Conservation (phyloP, 2,329 filamentous ascomycete genomes). For the Fusarium coicis region DNA sequence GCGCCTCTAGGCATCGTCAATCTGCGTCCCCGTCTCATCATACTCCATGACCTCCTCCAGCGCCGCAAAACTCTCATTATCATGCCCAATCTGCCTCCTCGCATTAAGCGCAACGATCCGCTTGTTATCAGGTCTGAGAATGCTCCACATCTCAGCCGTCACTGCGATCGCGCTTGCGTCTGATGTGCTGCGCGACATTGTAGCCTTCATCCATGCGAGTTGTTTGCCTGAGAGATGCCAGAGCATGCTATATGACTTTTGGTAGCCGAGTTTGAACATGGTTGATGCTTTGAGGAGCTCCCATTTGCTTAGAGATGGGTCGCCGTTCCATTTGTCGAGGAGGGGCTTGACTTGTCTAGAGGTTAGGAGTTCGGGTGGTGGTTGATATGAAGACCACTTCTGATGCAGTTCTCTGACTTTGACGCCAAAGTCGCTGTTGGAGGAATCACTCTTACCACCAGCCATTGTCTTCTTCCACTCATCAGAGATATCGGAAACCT, state of each 20-base stretch:
- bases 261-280: slow-evolving; percentile 55
- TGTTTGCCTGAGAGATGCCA: slow-evolving; percentile 63
- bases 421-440: slow-evolving; percentile 37
- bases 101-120: slow-evolving; percentile 38
- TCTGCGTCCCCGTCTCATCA: slow-evolving; percentile 44
- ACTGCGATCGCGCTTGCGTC: slow-evolving; percentile 46
- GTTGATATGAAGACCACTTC: slow-evolving; percentile 56
- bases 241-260: slow-evolving; percentile 45
- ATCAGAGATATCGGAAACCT: slow-evolving; percentile 45
- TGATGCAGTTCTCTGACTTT: slow-evolving; percentile 53
- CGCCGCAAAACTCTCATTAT: slow-evolving; percentile 39
- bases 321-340: slow-evolving; percentile 42
- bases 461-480: slow-evolving; percentile 50
- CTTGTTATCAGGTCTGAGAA: slow-evolving; percentile 51
- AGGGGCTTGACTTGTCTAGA: slow-evolving; percentile 44
- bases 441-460: slow-evolving; percentile 40
- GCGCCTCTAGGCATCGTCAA: slow-evolving; percentile 46
- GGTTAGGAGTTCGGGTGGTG: slow-evolving; percentile 41
- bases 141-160: slow-evolving; percentile 50
- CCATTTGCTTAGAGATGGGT: slow-evolving; percentile 54
- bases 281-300: slow-evolving; percentile 62
- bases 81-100: slow-evolving; percentile 26
- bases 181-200: slow-evolving; percentile 24
- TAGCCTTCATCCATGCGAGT: slow-evolving; percentile 59
- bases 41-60: slow-evolving; percentile 45